phyloP scores from a whole-genome alignment of 306 rosid genomes.

The Cicer cuneatum region DNA sequence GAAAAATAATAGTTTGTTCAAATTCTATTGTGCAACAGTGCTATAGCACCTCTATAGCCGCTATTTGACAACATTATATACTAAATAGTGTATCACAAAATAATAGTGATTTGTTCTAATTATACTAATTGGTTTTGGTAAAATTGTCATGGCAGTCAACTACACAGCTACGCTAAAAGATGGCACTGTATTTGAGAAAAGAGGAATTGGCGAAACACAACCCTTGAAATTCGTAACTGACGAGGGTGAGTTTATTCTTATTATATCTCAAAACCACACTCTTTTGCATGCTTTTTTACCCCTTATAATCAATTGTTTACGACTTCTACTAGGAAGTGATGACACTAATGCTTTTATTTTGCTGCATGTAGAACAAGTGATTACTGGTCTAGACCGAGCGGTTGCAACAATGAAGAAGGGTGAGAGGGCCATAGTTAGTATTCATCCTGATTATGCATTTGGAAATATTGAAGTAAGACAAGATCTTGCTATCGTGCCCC shows the following conservation, averaged over 20 bases:
- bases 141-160: slow-evolving; percentile 54
- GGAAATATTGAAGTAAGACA: slow-evolving; percentile 61
- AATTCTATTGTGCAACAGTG: no score
- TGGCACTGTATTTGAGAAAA: slow-evolving; percentile 72
- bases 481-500: slow-evolving; percentile 60
- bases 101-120: no score
- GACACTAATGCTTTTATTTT: slow-evolving; percentile 32
- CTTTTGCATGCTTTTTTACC: slow-evolving; percentile 13
- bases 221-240: slow-evolving; percentile 70
- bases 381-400: slow-evolving; percentile 66
- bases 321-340: slow-evolving; percentile 5
- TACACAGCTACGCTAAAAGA: slow-evolving; percentile 67
- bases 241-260: slow-evolving; percentile 58
- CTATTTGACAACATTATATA: no score
- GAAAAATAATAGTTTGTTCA: no score
- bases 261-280: background rate
- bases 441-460: slow-evolving; percentile 76
- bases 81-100: no score
- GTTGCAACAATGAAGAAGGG: slow-evolving; percentile 78
- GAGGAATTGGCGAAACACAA: slow-evolving; percentile 56
- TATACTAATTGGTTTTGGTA: slow-evolving; percentile 27
- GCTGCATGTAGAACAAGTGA: slow-evolving; percentile 65
- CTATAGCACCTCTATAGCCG: no score
- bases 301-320: slow-evolving; percentile 9
- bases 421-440: slow-evolving; percentile 60